phyloP scores from a whole-genome alignment of 495 filamentous ascomycete species.

The Aspergillus coremiiformis region DNA sequence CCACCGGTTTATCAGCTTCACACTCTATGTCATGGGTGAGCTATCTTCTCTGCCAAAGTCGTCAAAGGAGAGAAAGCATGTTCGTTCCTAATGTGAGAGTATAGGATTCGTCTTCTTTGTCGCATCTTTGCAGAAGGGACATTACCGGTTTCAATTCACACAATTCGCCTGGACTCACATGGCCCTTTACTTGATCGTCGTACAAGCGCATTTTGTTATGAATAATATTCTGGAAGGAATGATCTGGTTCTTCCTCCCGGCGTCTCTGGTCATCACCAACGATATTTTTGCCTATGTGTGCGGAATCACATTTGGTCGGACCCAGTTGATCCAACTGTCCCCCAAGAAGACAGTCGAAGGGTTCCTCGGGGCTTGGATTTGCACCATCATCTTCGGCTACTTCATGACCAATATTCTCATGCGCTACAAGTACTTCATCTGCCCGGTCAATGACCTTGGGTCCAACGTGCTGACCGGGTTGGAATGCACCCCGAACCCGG shows the following conservation, averaged over 20 bases:
- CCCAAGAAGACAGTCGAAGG: slow-evolving; percentile 99
- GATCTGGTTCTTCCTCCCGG: slow-evolving; percentile 99
- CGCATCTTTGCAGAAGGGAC: slow-evolving; percentile 85
- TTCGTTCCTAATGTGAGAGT: background rate
- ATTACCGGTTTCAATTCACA: slow-evolving; percentile 97
- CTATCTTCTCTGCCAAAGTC: background rate
- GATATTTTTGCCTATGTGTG: slow-evolving; percentile 98
- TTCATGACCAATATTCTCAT: slow-evolving; percentile 81
- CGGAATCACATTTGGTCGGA: slow-evolving; percentile 93
- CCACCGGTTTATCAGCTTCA: slow-evolving; percentile 97
- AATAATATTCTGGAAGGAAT: slow-evolving; percentile 99
- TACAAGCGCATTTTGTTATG: slow-evolving; percentile 99
- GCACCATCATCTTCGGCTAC: slow-evolving; percentile 80
- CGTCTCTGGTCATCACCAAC: slow-evolving; percentile 91
- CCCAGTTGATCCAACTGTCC: slow-evolving; percentile 94
- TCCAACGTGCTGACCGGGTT: slow-evolving; percentile 89
- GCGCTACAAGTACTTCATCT: slow-evolving; percentile 95
- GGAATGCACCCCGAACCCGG: slow-evolving; percentile 86
- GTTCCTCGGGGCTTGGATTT: slow-evolving; percentile 94
- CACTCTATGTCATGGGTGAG: slow-evolving; percentile 92
- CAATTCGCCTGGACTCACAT: slow-evolving; percentile 99
- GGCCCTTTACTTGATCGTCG: slow-evolving; percentile 95
- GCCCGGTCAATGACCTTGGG: slow-evolving; percentile 93
- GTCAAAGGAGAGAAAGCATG: background rate
- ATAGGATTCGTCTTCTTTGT: slow-evolving; percentile 98